Conservation (phyloP, 1,284 basidiomycete genomes). For the Crucibulum cyathiforme region DNA sequence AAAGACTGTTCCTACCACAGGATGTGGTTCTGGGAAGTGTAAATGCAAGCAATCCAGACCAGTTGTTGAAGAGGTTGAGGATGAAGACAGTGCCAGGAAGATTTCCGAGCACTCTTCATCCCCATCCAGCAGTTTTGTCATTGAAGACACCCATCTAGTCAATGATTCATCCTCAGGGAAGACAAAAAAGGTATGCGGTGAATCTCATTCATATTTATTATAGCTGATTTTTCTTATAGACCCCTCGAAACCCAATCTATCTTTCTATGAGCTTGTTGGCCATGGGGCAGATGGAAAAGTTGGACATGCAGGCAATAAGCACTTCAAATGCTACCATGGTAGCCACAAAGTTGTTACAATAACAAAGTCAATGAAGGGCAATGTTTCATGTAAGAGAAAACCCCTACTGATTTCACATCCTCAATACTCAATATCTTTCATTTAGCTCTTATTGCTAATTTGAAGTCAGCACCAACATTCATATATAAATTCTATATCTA, state of each 20-base stretch:
- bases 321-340: not conserved
- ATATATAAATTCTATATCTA: conserved; percentile 1
- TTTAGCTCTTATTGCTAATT: conserved; percentile 1
- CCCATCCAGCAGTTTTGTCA: not conserved
- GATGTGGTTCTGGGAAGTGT: not conserved
- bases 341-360: too few species aligned
- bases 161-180: not conserved
- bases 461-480: not conserved
- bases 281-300: not conserved
- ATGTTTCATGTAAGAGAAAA: too few species aligned
- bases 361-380: too few species aligned
- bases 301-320: not conserved
- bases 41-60: not conserved
- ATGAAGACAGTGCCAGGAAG: not conserved
- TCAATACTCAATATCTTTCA: too few species aligned
- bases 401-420: too few species aligned
- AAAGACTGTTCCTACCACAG: not conserved
- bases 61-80: not conserved
- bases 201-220: too few species aligned
- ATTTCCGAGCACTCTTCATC: not conserved
- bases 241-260: conserved; percentile 4
- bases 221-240: not conserved
- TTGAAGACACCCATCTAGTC: not conserved
- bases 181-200: not conserved
- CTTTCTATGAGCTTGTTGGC: conserved; percentile 4